Evolutionary conservation across 75 land plant genomes (phyloP), one percentile per base, ranked within the genome.

Genomic region (Larix kaempferi): DNA sequence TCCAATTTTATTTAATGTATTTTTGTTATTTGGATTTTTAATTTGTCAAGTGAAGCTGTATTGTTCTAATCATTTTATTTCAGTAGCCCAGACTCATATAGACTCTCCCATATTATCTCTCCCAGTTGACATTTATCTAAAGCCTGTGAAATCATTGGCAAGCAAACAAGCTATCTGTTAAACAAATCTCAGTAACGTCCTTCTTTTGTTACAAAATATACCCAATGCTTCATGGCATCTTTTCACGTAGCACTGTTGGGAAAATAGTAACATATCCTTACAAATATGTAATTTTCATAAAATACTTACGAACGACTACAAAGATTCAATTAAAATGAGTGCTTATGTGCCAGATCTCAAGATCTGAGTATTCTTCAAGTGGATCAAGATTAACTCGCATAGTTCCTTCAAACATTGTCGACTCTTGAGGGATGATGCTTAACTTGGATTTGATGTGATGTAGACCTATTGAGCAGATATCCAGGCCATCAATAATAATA

Each of bases 341-440:
- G n/a, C n/a, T n/a, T n/a, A n/a, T n/a, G n/a, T 91, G 88, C 98
- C 98, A 95, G 26, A 93, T 86, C 62, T 85, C 76, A 1, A 35
- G 2, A 76, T 95, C 98, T 25, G 85, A 56, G 74, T 93, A 80
- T 78, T 88, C 82, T 17, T 74, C 83, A 27, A 95, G 75, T n/a
- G 98, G 98, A 54, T 95, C 98, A 54, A 95, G 87, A 77, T 95
- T 93, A 49, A 78, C 81, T 77, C 96, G 85, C 74, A 91, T 78
- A 12, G 94, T 95, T 60, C 98, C 96, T 71, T 95, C 92, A 81
- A 94, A 95, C 84, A 95, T 67, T 58, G 95, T 85, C 59, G 95
- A 95, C 49, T 95, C 98, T 67, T 95, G 98, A 0, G 96, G 96
- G 15, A 95, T 95, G 85, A 93, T 93, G 87, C 98, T 90, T 22